Evolutionary conservation across 805 yeast species (phyloP).

Genomic region (Tetrapisispora iriomotensis): DNA sequence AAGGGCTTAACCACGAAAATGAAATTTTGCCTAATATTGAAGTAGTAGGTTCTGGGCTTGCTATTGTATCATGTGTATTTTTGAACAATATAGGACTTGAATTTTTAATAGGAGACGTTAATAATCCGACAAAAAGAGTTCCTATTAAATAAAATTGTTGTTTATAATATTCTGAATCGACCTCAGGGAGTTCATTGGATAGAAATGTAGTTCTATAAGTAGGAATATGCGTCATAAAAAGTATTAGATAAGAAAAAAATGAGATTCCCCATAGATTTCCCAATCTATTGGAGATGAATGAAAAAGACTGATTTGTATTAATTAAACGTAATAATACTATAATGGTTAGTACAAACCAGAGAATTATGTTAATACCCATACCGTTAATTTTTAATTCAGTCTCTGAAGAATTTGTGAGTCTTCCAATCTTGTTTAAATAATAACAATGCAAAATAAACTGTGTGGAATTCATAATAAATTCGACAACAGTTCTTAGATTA

Average conservation of each 20-base stretch:
- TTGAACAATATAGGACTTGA: constrained; percentile 40
- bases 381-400: background rate
- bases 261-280: constrained; percentile 60
- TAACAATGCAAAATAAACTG: constrained; percentile 31
- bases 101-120: constrained; percentile 58
- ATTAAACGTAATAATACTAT: constrained; percentile 27
- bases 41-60: constrained; percentile 69
- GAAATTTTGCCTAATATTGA: constrained; percentile 51
- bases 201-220: constrained; percentile 50
- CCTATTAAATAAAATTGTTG: constrained; percentile 38
- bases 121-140: constrained; percentile 37
- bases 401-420: background rate
- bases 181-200: constrained; percentile 28
- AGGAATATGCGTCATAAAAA: constrained; percentile 37
- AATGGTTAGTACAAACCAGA: constrained; percentile 27
- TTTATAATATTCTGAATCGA: constrained; percentile 33
- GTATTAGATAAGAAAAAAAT: constrained; percentile 39
- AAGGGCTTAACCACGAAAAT: constrained; percentile 67
- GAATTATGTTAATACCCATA: constrained; percentile 14
- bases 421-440: background rate
- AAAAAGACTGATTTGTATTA: constrained; percentile 27
- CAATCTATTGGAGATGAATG: constrained; percentile 21
- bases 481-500: constrained; percentile 42
- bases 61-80: constrained; percentile 42
- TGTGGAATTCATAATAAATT: constrained; percentile 35